Percentiles rank a stretch among this genome's conserved stretches.
These are phyloP conservation scores for Skeletonema menzelii DNA, from an alignment of 108 stramenopile genomes.

Conservation along the genomic window DNA sequence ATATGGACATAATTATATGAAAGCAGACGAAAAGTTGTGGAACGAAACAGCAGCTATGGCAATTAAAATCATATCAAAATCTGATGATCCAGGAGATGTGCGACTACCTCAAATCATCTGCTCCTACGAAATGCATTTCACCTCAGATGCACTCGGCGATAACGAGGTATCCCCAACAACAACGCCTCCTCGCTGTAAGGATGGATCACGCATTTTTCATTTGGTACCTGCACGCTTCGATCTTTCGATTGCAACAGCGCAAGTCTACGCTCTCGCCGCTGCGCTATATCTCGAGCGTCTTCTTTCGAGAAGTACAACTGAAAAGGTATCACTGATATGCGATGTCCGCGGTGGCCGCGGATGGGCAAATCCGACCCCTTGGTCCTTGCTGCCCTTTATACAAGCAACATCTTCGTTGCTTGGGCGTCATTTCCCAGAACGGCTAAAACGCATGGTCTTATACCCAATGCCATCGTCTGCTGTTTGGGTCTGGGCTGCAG, in stretches of 20 bases:
- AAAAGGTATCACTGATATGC: constrained; percentile 56
- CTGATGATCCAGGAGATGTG: not conserved
- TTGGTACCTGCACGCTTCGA: constrained; percentile 70
- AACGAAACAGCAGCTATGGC: constrained; percentile 30
- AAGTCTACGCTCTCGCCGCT: constrained; percentile 68
- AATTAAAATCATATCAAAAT: constrained; percentile 8
- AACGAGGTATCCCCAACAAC: not conserved
- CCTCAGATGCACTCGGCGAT: not conserved
- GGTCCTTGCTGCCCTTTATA: constrained; percentile 62
- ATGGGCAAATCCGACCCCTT: constrained; percentile 71
- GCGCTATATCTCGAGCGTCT: constrained; percentile 69
- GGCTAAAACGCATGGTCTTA: constrained; percentile 54
- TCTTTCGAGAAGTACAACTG: constrained; percentile 46
- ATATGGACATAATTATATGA: constrained; percentile 15
- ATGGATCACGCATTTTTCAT: constrained; percentile 62
- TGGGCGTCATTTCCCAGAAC: constrained; percentile 65
- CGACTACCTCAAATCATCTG: constrained; percentile 40
- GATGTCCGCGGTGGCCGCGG: constrained; percentile 75
- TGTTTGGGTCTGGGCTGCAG: constrained; percentile 42
- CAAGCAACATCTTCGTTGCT: constrained; percentile 51
- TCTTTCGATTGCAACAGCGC: constrained; percentile 39
- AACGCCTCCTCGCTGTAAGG: constrained; percentile 39
- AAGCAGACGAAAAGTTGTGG: constrained; percentile 27
- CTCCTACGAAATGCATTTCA: constrained; percentile 14
- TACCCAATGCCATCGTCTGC: constrained; percentile 66